Conservation (phyloP, 2,329 filamentous ascomycete species). For the Aspergillus alliaceus region DNA sequence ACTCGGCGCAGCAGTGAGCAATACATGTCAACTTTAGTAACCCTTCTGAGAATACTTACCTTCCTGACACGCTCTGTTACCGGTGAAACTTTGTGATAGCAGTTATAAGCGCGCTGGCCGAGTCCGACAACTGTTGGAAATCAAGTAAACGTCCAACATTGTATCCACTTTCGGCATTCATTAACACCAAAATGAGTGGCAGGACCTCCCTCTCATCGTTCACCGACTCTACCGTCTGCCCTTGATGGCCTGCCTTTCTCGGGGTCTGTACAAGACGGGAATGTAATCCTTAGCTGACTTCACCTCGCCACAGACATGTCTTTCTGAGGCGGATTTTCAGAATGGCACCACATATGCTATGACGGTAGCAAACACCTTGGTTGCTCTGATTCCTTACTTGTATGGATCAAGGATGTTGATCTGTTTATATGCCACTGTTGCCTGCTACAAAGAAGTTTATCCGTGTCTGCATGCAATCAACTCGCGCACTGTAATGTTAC, state of each 20-base stretch:
- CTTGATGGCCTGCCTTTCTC: neutral
- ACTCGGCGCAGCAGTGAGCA: slow-evolving; percentile 4
- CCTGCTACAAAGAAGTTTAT: neutral
- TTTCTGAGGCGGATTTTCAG: neutral
- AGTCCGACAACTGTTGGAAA: neutral
- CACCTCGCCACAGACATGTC: neutral
- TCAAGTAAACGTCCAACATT: neutral
- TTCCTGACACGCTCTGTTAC: neutral
- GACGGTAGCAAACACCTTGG: neutral
- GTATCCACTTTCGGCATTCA: neutral
- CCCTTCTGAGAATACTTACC: slow-evolving; percentile 2
- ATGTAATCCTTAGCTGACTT: neutral
- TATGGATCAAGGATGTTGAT: neutral
- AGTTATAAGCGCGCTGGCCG: slow-evolving; percentile 5
- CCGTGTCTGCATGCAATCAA: neutral
- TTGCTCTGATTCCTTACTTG: neutral
- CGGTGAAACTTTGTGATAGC: slow-evolving; percentile 9
- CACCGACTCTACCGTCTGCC: neutral
- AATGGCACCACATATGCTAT: neutral
- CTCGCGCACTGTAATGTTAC: neutral
- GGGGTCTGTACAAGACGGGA: neutral
- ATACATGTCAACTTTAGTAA: slow-evolving; percentile 17
- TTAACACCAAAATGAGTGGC: neutral
- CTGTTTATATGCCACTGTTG: neutral
- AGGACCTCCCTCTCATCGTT: neutral